These are phyloP conservation scores for Globisporangium parvum DNA, from an alignment of 352 stramenopile genomes.

Conservation along the genomic window DNA sequence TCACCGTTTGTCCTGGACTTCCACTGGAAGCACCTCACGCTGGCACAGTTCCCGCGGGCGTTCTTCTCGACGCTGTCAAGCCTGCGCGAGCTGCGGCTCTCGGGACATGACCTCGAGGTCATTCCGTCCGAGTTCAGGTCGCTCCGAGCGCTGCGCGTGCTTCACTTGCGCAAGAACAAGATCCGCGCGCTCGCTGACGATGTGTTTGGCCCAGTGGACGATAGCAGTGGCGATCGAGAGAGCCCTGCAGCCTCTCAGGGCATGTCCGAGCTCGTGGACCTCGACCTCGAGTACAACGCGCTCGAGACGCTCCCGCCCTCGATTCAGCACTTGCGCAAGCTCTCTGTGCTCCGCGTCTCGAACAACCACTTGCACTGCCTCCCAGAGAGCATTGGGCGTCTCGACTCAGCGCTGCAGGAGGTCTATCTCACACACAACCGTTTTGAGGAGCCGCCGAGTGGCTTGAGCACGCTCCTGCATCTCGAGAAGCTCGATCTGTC, in stretches of 20 bases:
- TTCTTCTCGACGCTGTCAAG: constrained; percentile 42
- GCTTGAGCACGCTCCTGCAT: constrained; percentile 18
- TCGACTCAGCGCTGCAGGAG: constrained; percentile 26
- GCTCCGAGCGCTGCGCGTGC: constrained; percentile 36
- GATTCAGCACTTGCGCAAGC: constrained; percentile 29
- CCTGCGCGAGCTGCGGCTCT: constrained; percentile 54
- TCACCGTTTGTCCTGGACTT: constrained; percentile 43
- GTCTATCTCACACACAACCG: constrained; percentile 54
- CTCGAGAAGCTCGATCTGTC: constrained; percentile 57
- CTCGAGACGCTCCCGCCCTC: constrained; percentile 33
- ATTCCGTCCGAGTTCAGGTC: constrained; percentile 30
- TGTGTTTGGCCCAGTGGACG: constrained; percentile 21
- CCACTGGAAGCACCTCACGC: constrained; percentile 60
- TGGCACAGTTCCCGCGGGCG: constrained; percentile 29
- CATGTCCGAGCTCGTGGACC: constrained; percentile 29
- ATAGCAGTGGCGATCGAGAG: not conserved
- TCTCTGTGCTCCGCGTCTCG: constrained; percentile 32
- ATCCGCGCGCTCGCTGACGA: constrained; percentile 38
- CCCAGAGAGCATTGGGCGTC: constrained; percentile 26
- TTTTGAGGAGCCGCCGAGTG: constrained; percentile 20
- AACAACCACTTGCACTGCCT: constrained; percentile 44
- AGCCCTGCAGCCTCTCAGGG: too few relatives aligned
- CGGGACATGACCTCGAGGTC: constrained; percentile 39
- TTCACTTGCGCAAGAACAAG: constrained; percentile 59
- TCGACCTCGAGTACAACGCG: constrained; percentile 70